Conservation (phyloP, 2,329 filamentous ascomycete species). For the Berkeleyomyces basicola region DNA sequence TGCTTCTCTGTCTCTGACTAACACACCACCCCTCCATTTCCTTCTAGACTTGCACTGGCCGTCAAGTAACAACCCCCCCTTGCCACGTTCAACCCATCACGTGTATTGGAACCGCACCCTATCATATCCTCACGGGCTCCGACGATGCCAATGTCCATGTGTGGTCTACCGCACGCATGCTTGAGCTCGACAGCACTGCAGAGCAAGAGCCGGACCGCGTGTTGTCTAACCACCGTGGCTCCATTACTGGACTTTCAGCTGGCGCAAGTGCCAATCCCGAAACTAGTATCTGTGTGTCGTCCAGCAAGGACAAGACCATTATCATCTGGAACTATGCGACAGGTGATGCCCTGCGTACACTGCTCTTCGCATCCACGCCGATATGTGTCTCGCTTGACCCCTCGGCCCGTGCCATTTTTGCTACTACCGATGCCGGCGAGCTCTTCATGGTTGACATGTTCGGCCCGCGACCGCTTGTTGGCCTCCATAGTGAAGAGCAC, state of each 20-base stretch:
- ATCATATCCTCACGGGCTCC: constrained; percentile 61
- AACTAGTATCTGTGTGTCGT: constrained; percentile 70
- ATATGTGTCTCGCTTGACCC: constrained; percentile 64
- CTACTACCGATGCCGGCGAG: constrained; percentile 63
- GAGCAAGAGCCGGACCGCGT: constrained; percentile 57
- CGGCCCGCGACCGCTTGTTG: constrained; percentile 37
- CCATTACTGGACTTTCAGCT: constrained; percentile 45
- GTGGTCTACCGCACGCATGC: constrained; percentile 65
- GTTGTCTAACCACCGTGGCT: constrained; percentile 60
- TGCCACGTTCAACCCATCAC: constrained; percentile 70
- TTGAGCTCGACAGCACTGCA: constrained; percentile 39
- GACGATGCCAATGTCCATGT: constrained; percentile 82
- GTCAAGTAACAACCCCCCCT: constrained; percentile 57
- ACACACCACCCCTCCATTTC: constrained; percentile 4
- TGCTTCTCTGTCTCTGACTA: not conserved
- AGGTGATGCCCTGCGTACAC: constrained; percentile 60
- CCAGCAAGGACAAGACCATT: constrained; percentile 72
- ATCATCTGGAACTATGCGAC: constrained; percentile 86
- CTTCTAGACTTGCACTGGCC: constrained; percentile 51
- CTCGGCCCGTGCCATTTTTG: constrained; percentile 65
- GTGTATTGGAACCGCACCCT: constrained; percentile 53
- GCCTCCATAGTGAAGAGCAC: constrained; percentile 33
- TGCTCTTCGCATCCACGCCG: constrained; percentile 60
- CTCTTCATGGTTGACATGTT: constrained; percentile 66
- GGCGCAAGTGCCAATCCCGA: constrained; percentile 51